These are phyloP conservation scores for Exsudoporus floridanus DNA, from an alignment of 1,284 basidiomycete genomes.

Conservation along the genomic window DNA sequence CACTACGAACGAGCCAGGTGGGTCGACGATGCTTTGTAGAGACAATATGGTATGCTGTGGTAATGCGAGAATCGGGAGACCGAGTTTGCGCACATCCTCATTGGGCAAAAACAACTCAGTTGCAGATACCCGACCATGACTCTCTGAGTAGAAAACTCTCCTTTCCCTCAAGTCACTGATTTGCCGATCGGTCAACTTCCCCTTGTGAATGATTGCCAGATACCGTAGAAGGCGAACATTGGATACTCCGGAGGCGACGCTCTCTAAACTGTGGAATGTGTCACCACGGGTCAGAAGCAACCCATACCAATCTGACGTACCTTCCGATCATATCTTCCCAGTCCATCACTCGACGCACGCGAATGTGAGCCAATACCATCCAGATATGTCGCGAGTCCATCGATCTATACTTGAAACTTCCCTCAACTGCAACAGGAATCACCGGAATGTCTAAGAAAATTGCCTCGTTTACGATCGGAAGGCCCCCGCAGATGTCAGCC, in stretches of 20 bases:
- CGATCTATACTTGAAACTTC: not conserved
- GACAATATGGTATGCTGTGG: not conserved
- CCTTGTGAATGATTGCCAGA: not conserved
- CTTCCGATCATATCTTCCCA: conserved; percentile 14
- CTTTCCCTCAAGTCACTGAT: conserved; percentile 4
- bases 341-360: not conserved
- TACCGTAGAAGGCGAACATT: conserved; percentile 14
- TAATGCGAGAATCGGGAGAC: conserved; percentile 22
- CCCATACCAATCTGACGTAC: not conserved
- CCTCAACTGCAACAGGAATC: not conserved
- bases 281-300: not conserved
- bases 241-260: conserved; percentile 11
- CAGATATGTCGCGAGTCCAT: not conserved
- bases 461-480: conserved; percentile 17
- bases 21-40: not conserved
- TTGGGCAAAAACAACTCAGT: conserved; percentile 18
- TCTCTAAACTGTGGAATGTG: conserved; percentile 10
- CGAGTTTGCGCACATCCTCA: conserved; percentile 10
- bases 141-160: conserved; percentile 14
- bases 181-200: not conserved
- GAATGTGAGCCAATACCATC: conserved; percentile 1
- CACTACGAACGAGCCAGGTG: not conserved
- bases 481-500: conserved; percentile 19
- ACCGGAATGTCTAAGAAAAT: conserved; percentile 1
- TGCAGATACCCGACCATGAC: conserved; percentile 6